Percentiles rank a stretch among this genome's conserved stretches.
These are phyloP conservation scores for Avena insularis DNA, from an alignment of 176 grass and related monocot genomes.

Conservation along the genomic window DNA sequence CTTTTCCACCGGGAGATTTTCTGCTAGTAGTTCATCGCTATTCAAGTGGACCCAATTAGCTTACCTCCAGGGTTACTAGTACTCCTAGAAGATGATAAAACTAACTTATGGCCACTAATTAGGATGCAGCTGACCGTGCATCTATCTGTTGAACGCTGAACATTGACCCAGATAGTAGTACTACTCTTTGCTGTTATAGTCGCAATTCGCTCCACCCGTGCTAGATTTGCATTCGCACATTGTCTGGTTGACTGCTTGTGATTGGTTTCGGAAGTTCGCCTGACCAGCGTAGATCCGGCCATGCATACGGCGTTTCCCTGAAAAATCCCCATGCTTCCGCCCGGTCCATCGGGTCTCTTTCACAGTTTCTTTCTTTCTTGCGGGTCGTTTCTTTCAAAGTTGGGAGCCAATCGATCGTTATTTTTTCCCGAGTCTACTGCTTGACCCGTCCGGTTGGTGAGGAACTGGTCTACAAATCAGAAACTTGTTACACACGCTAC, in stretches of 20 bases:
- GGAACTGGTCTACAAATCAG: not conserved
- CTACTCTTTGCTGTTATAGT: not conserved
- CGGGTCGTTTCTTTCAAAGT: not conserved
- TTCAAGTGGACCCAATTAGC: not conserved
- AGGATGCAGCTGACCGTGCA: not conserved
- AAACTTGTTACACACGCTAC: not conserved
- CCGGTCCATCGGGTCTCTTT: not conserved
- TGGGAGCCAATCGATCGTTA: not conserved
- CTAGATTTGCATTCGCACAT: not conserved
- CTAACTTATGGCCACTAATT: constrained; percentile 7
- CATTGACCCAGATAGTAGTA: not conserved
- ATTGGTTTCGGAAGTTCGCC: not conserved
- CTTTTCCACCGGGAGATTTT: not conserved
- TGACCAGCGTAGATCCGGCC: not conserved
- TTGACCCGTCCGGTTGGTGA: not conserved
- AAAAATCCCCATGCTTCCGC: not conserved
- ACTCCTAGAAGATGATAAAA: not conserved
- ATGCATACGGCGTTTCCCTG: not conserved
- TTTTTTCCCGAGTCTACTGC: not conserved
- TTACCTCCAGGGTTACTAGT: not conserved
- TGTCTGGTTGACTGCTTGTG: not conserved
- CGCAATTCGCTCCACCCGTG: not conserved
- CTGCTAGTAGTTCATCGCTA: not conserved
- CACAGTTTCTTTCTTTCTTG: too few relatives aligned
- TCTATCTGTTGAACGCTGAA: not conserved